Conservation (phyloP, 2,329 filamentous ascomycete genomes). For the Colletotrichum sp. region DNA sequence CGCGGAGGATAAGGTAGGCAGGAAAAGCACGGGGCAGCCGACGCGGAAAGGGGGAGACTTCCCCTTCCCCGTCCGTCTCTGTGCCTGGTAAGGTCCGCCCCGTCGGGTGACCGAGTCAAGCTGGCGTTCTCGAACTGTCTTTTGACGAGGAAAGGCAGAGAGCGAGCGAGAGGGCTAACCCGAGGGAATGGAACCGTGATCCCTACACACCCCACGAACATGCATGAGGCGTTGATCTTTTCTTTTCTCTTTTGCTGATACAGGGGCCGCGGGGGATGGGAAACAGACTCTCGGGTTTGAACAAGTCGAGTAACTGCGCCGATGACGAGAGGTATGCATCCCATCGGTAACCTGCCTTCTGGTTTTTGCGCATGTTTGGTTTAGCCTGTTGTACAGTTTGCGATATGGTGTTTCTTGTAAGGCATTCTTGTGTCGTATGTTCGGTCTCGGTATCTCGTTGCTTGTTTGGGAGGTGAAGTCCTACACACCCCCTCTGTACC, state of each 20-base stretch:
- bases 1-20: background rate
- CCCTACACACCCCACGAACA: background rate
- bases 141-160: background rate
- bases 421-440: background rate
- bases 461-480: background rate
- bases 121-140: background rate
- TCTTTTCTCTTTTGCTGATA: background rate
- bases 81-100: background rate
- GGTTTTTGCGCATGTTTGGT: background rate
- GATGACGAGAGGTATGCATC: background rate
- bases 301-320: background rate
- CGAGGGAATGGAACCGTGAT: background rate
- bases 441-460: background rate
- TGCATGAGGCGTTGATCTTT: background rate
- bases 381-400: background rate
- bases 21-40: background rate
- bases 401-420: background rate
- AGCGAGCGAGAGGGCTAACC: background rate
- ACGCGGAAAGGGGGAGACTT: background rate
- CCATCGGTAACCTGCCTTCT: background rate
- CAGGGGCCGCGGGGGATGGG: background rate
- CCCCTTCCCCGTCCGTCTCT: background rate
- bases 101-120: background rate
- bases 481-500: too few species aligned
- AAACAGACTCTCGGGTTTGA: background rate